phyloP scores from a whole-genome alignment of 331 rosid species.

The Pyrus hybrid region DNA sequence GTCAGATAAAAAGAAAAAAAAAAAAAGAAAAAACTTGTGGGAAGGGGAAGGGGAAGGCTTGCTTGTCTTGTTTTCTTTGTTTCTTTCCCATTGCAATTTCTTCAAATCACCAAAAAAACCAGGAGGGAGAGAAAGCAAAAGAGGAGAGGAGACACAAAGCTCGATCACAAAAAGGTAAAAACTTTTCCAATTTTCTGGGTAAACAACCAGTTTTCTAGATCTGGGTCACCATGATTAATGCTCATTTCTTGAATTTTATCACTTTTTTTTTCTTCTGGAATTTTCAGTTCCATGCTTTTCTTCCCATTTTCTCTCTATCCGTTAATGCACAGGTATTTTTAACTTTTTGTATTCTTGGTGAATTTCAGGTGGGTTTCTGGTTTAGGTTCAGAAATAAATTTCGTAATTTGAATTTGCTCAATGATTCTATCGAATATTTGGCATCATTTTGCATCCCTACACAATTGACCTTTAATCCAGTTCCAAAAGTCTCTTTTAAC shows the following conservation, averaged over 20 bases:
- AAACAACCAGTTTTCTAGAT: background rate
- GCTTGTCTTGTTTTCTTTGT: background rate
- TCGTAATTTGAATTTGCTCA: background rate
- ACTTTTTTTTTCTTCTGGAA: background rate
- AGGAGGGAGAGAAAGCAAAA: background rate
- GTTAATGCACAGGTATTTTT: background rate
- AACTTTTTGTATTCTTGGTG: background rate
- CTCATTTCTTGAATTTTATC: background rate
- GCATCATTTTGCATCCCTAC: background rate
- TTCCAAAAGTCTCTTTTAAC: background rate
- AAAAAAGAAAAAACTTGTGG: background rate
- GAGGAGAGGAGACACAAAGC: constrained; percentile 10
- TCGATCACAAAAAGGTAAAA: background rate
- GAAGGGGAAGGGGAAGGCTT: background rate
- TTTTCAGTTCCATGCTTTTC: background rate
- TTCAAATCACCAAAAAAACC: background rate
- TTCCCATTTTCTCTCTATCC: background rate
- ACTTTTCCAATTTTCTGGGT: background rate
- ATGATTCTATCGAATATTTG: background rate
- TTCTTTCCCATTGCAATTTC: background rate
- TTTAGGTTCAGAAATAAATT: constrained; percentile 27
- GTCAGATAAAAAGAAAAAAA: no score
- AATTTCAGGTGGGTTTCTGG: constrained; percentile 22
- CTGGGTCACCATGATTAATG: background rate
- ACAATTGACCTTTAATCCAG: background rate